Evolutionary conservation across 1,139 yeast species (phyloP).

Genomic region (Saccharomyces hybrid): DNA sequence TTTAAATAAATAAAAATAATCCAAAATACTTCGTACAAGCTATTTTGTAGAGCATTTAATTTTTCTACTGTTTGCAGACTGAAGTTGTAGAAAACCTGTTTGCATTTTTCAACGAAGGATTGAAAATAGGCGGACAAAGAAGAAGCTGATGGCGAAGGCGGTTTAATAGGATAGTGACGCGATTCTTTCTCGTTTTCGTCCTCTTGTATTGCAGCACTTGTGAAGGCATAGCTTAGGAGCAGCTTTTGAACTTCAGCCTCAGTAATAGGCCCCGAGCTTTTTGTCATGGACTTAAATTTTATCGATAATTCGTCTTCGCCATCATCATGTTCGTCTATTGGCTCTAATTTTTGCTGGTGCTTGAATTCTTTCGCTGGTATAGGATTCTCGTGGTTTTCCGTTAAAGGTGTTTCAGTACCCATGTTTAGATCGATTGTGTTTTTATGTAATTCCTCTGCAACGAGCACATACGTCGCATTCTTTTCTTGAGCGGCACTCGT

Average conservation of each 20-base stretch:
- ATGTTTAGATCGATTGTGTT: neutral
- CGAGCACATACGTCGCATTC: neutral
- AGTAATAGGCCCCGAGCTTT: neutral
- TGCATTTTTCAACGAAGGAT: neutral
- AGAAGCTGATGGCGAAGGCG: neutral
- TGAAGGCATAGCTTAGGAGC: neutral
- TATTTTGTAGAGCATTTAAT: neutral
- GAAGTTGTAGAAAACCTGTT: neutral
- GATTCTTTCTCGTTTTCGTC: neutral
- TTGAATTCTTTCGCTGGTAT: neutral
- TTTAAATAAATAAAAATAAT: slow-evolving; percentile 9
- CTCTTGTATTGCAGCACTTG: neutral
- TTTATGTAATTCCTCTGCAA: neutral
- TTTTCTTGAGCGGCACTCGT: neutral
- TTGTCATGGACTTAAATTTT: neutral
- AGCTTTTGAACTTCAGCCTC: neutral
- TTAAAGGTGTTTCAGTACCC: neutral
- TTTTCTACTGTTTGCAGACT: neutral
- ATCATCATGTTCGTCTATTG: neutral
- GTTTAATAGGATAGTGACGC: neutral
- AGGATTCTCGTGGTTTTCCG: neutral
- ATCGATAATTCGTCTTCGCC: neutral
- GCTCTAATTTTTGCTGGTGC: neutral
- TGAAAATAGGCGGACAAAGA: neutral
- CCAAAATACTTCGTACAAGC: slow-evolving; percentile 11